Conservation (phyloP, 31 red algal genomes). For the Odonthalia washingtoniensis region DNA sequence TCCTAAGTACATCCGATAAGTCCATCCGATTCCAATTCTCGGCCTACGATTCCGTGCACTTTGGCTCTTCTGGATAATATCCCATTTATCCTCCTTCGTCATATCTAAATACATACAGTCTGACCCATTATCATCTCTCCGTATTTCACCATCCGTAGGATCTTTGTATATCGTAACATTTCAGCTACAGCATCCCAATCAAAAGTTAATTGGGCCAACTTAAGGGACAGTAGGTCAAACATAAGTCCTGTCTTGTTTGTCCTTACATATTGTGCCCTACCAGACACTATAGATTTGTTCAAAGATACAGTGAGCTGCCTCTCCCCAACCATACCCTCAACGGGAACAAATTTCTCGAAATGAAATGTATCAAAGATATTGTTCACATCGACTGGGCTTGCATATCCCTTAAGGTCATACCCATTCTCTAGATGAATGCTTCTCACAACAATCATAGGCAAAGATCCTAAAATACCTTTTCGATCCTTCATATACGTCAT, state of each 20-base stretch:
- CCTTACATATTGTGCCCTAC: conserved; percentile 64
- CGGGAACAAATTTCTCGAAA: conserved; percentile 68
- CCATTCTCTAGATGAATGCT: conserved; percentile 78
- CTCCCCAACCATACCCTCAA: conserved; percentile 64
- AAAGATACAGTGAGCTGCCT: conserved; percentile 70
- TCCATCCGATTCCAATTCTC: conserved; percentile 44
- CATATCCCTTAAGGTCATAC: conserved; percentile 80
- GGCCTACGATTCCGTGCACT: conserved; percentile 55
- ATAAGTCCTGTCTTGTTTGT: conserved; percentile 17
- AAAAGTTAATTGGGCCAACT: conserved; percentile 46
- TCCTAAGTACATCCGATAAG: no score
- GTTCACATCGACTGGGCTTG: conserved; percentile 69
- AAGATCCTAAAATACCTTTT: conserved; percentile 56
- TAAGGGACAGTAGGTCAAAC: conserved; percentile 59
- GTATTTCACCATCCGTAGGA: conserved; percentile 30
- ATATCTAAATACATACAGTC: conserved; percentile 69
- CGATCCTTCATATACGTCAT: conserved; percentile 80
- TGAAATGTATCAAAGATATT: conserved; percentile 80
- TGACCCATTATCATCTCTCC: conserved; percentile 42
- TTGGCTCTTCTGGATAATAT: conserved; percentile 43
- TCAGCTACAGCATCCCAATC: conserved; percentile 78
- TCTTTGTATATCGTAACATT: conserved; percentile 54
- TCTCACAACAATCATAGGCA: conserved; percentile 83
- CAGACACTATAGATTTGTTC: conserved; percentile 65
- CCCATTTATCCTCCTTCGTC: conserved; percentile 63